Percentiles rank a stretch among this genome's conserved stretches.
phyloP scores from a whole-genome alignment of 208 protist genomes.

The Leishmania tropica region DNA sequence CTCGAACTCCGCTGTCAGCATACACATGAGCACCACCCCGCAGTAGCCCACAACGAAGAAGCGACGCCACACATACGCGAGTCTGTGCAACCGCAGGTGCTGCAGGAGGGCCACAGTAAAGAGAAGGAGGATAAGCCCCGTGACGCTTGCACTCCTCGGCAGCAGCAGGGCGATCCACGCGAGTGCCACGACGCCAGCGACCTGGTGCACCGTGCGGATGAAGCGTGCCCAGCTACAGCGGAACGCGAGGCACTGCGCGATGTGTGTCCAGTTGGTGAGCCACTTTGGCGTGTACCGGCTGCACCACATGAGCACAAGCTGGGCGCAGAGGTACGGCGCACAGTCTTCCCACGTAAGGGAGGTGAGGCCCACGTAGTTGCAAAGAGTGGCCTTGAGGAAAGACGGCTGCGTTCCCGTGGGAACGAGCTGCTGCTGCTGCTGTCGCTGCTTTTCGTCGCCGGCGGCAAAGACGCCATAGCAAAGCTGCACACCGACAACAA shows the following conservation, averaged over 20 bases:
- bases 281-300: conserved; percentile 20
- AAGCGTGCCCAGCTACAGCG: conserved; percentile 24
- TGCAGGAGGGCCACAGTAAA: conserved; percentile 20
- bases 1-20: conserved; percentile 27
- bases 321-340: conserved; percentile 21
- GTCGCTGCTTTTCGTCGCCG: not conserved
- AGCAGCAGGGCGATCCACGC: conserved; percentile 27
- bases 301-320: conserved; percentile 33
- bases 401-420: too few species aligned
- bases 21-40: conserved; percentile 29
- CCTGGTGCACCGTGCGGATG: conserved; percentile 10
- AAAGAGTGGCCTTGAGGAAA: not conserved
- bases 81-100: conserved; percentile 14
- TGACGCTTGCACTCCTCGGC: conserved; percentile 27
- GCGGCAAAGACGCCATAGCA: conserved; percentile 4
- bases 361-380: not conserved
- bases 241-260: conserved; percentile 30
- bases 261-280: conserved; percentile 13
- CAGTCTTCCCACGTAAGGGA: conserved; percentile 14
- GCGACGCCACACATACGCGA: conserved; percentile 32
- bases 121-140: conserved; percentile 27
- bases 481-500: conserved; percentile 25
- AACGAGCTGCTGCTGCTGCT: not conserved
- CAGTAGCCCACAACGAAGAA: conserved; percentile 35
- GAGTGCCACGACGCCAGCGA: conserved; percentile 18